Evolutionary conservation across 352 stramenopile genomes (phyloP).

Genomic region (Phytophthora melonis): DNA sequence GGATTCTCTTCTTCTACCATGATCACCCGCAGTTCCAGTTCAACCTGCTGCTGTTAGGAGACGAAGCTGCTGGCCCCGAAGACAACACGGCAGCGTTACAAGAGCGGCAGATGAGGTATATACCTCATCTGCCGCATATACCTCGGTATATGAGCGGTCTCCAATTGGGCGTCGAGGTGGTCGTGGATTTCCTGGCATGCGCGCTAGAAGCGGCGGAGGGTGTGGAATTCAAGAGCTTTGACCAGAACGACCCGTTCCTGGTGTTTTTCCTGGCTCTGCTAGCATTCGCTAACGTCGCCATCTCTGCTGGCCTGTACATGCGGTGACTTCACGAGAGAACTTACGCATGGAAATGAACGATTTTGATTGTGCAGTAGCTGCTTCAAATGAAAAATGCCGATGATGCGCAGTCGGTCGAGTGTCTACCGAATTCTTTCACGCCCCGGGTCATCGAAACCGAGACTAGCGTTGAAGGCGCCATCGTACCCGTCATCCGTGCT

Average conservation of each 20-base stretch:
- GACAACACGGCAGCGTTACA: neutral
- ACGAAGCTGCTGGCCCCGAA: neutral
- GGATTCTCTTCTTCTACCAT: neutral
- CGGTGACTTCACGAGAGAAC: neutral
- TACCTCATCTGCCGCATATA: no score
- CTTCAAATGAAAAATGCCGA: no score
- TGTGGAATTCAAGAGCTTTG: conserved; percentile 23
- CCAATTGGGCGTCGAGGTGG: neutral
- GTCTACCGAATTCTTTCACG: no score
- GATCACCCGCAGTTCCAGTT: neutral
- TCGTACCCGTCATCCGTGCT: no score
- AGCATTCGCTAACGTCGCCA: conserved; percentile 23
- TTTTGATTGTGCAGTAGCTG: no score
- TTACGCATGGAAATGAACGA: neutral
- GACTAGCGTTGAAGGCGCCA: no score
- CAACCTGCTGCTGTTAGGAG: neutral
- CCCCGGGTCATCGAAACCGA: no score
- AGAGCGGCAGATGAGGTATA: neutral
- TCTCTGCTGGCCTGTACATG: conserved; percentile 24
- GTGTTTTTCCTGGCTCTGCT: conserved; percentile 13
- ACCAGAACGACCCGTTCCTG: conserved; percentile 24
- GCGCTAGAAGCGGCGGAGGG: conserved; percentile 22
- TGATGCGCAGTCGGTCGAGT: no score
- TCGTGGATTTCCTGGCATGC: conserved; percentile 33
- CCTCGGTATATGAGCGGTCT: neutral